phyloP scores from a whole-genome alignment of 1,139 yeast genomes.

The Blastobotrys aristatus region DNA sequence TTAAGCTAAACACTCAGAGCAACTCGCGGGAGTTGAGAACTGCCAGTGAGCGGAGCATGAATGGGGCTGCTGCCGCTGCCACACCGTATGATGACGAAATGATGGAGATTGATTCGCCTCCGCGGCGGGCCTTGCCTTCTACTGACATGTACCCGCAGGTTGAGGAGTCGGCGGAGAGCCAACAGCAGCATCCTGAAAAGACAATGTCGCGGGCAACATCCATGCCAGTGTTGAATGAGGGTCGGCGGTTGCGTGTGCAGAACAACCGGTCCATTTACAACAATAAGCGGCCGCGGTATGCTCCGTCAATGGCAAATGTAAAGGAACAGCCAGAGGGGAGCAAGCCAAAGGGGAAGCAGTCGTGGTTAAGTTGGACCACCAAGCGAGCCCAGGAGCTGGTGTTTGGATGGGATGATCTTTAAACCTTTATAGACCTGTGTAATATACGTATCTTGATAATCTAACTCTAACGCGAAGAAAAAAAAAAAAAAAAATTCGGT shows the following conservation, averaged over 20 bases:
- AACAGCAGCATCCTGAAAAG: background rate
- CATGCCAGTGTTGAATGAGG: slow-evolving; percentile 26
- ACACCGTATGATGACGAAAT: slow-evolving; percentile 27
- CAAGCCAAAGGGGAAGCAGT: slow-evolving; percentile 15
- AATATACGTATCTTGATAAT: background rate
- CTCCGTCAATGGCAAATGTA: slow-evolving; percentile 20
- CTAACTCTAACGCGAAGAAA: background rate
- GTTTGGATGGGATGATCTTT: slow-evolving; percentile 55
- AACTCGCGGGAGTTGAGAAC: slow-evolving; percentile 22
- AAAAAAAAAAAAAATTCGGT: no score
- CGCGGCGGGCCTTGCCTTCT: background rate
- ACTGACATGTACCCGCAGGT: slow-evolving; percentile 3
- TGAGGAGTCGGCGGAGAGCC: background rate
- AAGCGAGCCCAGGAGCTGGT: slow-evolving; percentile 37
- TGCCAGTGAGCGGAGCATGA: slow-evolving; percentile 18
- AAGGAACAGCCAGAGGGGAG: slow-evolving; percentile 13
- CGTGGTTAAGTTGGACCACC: slow-evolving; percentile 36
- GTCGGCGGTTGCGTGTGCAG: slow-evolving; percentile 26
- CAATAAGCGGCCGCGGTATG: slow-evolving; percentile 17
- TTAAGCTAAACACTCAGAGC: slow-evolving; percentile 53
- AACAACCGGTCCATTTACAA: slow-evolving; percentile 29
- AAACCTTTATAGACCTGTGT: slow-evolving; percentile 13
- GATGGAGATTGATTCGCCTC: slow-evolving; percentile 17
- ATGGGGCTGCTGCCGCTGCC: no score
- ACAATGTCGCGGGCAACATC: slow-evolving; percentile 27